Percentiles rank a stretch among this genome's conserved stretches.
Conservation (phyloP, 1,139 yeast genomes). For the Magnusiomyces fungicola region DNA sequence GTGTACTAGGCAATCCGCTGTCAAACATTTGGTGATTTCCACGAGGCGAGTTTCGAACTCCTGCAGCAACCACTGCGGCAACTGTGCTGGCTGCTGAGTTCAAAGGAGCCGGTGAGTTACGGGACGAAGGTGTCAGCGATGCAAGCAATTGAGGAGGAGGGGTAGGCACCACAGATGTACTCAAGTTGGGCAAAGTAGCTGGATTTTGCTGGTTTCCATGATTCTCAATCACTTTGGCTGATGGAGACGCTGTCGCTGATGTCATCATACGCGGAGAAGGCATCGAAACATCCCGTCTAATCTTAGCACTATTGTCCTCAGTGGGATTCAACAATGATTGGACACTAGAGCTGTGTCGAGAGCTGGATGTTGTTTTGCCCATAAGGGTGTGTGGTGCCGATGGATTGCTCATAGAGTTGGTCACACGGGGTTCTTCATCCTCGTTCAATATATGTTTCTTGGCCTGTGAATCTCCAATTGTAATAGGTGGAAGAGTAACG, state of each 20-base stretch:
- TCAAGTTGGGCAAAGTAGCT: background rate
- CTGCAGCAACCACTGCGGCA: background rate
- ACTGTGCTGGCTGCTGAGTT: background rate
- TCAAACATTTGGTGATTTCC: background rate
- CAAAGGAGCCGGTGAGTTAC: background rate
- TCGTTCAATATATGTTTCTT: too few relatives aligned
- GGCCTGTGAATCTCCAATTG: too few relatives aligned
- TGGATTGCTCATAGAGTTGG: background rate
- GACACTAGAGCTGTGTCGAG: slow-evolving; percentile 16
- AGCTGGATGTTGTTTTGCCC: background rate
- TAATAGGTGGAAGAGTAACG: background rate
- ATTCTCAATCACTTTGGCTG: background rate
- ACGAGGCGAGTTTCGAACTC: background rate
- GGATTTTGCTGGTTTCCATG: background rate
- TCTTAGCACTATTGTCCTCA: background rate
- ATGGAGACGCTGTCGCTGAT: background rate
- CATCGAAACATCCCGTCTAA: slow-evolving; percentile 7
- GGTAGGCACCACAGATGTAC: background rate
- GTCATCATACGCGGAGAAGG: background rate
- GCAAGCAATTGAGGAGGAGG: background rate
- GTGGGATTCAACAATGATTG: slow-evolving; percentile 23
- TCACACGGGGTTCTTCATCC: too few relatives aligned
- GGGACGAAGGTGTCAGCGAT: background rate
- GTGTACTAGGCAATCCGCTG: background rate
- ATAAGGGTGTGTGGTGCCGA: background rate